Base-by-base conservation (phyloP, 2,329 filamentous ascomycete species). In the Zalaria obscura region DNA sequence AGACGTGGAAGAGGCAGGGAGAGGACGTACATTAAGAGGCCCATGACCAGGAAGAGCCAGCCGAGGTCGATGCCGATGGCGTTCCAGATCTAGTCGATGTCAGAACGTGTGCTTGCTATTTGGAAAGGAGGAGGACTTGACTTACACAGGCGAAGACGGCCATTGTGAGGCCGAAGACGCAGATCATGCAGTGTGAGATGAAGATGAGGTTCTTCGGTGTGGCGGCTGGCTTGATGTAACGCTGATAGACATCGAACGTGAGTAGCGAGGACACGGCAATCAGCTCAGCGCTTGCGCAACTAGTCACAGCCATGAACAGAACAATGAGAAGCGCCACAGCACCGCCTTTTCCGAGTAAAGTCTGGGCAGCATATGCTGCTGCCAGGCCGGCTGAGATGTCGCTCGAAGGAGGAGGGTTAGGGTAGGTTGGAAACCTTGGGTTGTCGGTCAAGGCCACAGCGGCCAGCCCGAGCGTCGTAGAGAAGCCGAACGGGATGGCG, bases 401-500 rank as follows among this genome's bases (percentile, higher is more conserved):
- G 25, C 41, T 42, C 5, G 32, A 11, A 2, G 46, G 28, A 9
- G 48, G 50, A 9, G 38, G 27, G 18, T 44, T 45, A 5, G 60
- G 61, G 40, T 59, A 64, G 1, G 64, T 67, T 7, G 64, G 65
- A 37, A 65, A 68, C 10, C 48, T 48, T 4, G 62, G 63, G 26
- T 61, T 61, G 45, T 63, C 55, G 3, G 59, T 63, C n/a, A 69
- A 55, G 5, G 65, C 67, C 1, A 62, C 62, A 1, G 63, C 65
- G 10, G 60, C 56, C 2, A 70, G 57, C 8, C 67, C 67, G 41
- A 70, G 52, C 1, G 65, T 67, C 2, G 67, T 68, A 1, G 64
- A 60, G 47, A 67, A 63, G 3, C 61, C 60, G 38, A 66, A 69
- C 0, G 67, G 67, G 11, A 70, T 67, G 4, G 63, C 67, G 44